These are phyloP conservation scores for Fusarium goolgardi DNA, from an alignment of 2,329 filamentous ascomycete genomes.

Conservation along the genomic window DNA sequence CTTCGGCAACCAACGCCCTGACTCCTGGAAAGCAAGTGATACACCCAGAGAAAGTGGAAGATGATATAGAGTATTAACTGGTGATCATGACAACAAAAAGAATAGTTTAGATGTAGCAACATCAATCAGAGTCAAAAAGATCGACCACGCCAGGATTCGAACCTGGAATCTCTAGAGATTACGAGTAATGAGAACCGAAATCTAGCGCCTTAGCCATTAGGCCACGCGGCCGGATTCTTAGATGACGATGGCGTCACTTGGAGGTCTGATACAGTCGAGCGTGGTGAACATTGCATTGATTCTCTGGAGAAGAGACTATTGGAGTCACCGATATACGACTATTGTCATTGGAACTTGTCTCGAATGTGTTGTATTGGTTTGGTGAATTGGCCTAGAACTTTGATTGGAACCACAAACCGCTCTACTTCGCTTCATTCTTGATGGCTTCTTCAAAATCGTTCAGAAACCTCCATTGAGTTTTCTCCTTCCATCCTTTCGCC, in stretches of 20 bases:
- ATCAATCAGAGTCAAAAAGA: neutral
- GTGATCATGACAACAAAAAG: neutral
- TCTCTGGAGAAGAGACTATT: neutral
- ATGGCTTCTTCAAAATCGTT: slow-evolving; percentile 3
- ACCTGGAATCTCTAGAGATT: slow-evolving; percentile 34
- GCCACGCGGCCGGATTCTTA: slow-evolving; percentile 16
- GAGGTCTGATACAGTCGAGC: neutral
- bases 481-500: slow-evolving; percentile 8
- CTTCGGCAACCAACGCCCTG: neutral
- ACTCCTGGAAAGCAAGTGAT: neutral
- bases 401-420: neutral
- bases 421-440: neutral
- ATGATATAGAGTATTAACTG: neutral
- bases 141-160: slow-evolving; percentile 29
- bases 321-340: neutral
- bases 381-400: rapidly evolving
- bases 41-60: neutral
- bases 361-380: too few relatives aligned
- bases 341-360: neutral
- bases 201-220: slow-evolving; percentile 35
- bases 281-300: rapidly evolving
- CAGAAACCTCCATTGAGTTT: slow-evolving; percentile 19
- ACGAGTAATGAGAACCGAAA: slow-evolving; percentile 8
- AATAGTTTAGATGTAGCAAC: neutral
- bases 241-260: neutral